phyloP scores from a whole-genome alignment of 108 stramenopile genomes.

The Ochromonas danica region DNA sequence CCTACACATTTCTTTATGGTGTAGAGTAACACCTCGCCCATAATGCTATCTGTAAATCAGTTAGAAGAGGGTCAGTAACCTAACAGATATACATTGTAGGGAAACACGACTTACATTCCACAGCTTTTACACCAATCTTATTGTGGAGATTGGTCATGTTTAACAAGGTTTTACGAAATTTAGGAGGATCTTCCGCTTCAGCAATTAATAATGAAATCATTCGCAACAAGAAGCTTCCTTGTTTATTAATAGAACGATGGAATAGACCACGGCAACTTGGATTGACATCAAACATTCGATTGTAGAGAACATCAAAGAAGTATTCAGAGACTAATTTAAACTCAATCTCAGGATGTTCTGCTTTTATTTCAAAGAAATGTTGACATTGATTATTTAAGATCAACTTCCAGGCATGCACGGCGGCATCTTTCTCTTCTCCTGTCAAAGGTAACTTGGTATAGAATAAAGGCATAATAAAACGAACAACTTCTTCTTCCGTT shows the following conservation, averaged over 20 bases:
- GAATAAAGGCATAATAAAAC: neutral
- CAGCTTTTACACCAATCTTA: neutral
- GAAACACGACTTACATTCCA: conserved; percentile 10
- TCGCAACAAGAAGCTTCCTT: neutral
- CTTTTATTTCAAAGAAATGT: neutral
- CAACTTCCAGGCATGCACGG: neutral
- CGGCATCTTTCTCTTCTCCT: neutral
- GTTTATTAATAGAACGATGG: neutral
- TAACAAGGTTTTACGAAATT: neutral
- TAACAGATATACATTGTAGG: neutral
- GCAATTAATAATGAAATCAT: neutral
- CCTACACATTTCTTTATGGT: neutral
- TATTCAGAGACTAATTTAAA: neutral
- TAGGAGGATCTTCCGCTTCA: neutral
- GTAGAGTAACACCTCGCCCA: neutral
- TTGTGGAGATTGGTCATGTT: neutral
- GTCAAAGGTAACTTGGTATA: neutral
- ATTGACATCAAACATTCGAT: neutral
- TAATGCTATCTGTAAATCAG: neutral
- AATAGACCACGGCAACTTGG: neutral
- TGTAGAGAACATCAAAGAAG: neutral
- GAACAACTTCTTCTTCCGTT: neutral
- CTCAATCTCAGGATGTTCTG: neutral
- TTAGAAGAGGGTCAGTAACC: neutral
- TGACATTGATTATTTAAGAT: neutral